Base-by-base conservation (phyloP, 257 asterid species). In the Solanum stenotomum region DNA sequence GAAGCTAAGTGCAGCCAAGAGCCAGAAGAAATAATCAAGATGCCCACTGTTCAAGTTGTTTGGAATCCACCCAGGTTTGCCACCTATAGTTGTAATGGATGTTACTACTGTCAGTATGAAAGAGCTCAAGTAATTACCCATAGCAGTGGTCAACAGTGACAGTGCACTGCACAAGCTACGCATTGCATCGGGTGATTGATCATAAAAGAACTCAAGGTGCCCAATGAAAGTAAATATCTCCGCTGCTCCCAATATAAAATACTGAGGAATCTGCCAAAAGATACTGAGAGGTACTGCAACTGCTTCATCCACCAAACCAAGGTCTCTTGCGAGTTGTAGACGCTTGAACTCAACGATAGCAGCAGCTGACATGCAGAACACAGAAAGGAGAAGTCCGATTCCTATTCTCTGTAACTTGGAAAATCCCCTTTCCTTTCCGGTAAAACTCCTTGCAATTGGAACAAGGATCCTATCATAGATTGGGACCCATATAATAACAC, bases 151-250 rank as follows among this genome's bases (percentile, higher is more conserved):
- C 71, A 95, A 92, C 46, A 96, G 95, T 1, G 98, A 86, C 79
- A 96, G 61, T 3, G 98, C 99, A 8, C 95, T 92, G 89, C 98
- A 96, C 91, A 95, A 91, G 78, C 98, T 96, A 85, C 99, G 96
- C 98, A 95, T 96, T 27, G 99, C 99, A n/a, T 95, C 99, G 0
- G 98, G 98, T 1, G 99, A 96, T 87, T 96, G 98, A 82, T 95
- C 98, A 77, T 96, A 95, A 89, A 96, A 95, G 90, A 96, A 96
- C 94, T 96, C 98, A 1, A 95, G 91, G 81, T 94, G 97, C 78
- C 52, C 52, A 56, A 56, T 56, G 67, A 56, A 56, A 20, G 67
- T 20, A 56, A 56, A 56, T 56, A 56, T 56, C 67, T 56, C 67
- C 3, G 67, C 67, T 20, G 67, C 25, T 56, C 67, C 67, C 11